Evolutionary conservation across 2,329 filamentous ascomycete genomes (phyloP).

Genomic region (Fusarium sp.): DNA sequence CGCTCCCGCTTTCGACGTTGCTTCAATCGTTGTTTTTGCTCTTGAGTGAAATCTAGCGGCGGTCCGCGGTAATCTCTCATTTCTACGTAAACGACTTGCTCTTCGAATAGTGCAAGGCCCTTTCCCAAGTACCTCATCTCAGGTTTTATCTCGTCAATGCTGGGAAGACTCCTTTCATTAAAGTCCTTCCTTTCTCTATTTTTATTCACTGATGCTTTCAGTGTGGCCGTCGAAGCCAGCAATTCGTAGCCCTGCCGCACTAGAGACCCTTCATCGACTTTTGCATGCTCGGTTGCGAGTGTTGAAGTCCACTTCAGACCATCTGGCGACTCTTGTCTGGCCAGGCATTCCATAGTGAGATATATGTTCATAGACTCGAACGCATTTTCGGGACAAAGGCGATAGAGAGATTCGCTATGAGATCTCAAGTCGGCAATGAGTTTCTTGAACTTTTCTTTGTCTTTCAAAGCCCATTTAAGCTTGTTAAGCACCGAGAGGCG

Average conservation of each 20-base stretch:
- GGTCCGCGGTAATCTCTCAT: background rate
- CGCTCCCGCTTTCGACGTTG: background rate
- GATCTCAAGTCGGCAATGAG: background rate
- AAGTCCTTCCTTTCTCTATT: background rate
- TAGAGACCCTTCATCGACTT: background rate
- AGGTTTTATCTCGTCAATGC: background rate
- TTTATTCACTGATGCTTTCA: background rate
- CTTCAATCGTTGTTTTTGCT: background rate
- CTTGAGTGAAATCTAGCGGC: background rate
- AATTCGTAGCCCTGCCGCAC: background rate
- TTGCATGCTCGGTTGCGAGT: accelerated
- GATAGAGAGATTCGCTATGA: background rate
- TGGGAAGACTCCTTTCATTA: accelerated
- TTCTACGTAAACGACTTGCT: background rate
- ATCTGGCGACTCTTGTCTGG: background rate
- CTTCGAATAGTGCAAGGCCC: background rate
- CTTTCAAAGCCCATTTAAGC: background rate
- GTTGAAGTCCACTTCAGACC: background rate
- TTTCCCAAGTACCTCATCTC: background rate
- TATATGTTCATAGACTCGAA: background rate
- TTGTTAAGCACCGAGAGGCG: background rate
- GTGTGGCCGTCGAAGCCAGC: background rate
- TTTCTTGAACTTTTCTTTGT: background rate
- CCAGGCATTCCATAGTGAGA: background rate
- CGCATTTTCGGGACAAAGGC: background rate